phyloP scores from a whole-genome alignment of 352 stramenopile species.

The Phytopythium ostracodes region DNA sequence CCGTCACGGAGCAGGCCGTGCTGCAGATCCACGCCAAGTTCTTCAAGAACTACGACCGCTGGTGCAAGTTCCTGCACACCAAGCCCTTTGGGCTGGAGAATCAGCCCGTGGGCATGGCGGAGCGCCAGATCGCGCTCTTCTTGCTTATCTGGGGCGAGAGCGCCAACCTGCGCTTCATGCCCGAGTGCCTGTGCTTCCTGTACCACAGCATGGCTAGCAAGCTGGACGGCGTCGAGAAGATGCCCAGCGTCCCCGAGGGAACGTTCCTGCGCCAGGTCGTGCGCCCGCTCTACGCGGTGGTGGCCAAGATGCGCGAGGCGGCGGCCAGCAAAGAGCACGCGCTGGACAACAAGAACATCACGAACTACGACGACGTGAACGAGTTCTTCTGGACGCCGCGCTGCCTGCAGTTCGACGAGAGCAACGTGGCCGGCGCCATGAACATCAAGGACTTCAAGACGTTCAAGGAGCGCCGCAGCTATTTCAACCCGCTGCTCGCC shows the following conservation, averaged over 20 bases:
- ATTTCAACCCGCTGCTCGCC: conserved; percentile 72
- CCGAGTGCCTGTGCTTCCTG: conserved; percentile 86
- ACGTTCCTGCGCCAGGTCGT: conserved; percentile 73
- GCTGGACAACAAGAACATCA: conserved; percentile 83
- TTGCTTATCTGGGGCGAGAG: conserved; percentile 84
- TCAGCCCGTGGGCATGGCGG: conserved; percentile 22
- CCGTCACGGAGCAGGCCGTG: conserved; percentile 58
- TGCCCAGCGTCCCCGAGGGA: conserved; percentile 58
- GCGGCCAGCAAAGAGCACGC: conserved; percentile 12
- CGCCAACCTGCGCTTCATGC: conserved; percentile 86
- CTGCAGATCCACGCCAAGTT: conserved; percentile 91
- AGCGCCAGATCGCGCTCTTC: conserved; percentile 76
- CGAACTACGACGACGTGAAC: conserved; percentile 90
- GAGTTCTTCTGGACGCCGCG: conserved; percentile 85
- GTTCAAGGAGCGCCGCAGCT: conserved; percentile 82
- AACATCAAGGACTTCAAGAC: conserved; percentile 70
- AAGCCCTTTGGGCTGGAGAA: conserved; percentile 75
- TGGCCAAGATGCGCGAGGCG: conserved; percentile 33
- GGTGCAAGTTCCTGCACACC: conserved; percentile 92
- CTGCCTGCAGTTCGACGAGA: conserved; percentile 81
- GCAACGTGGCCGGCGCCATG: conserved; percentile 72
- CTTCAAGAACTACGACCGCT: conserved; percentile 92
- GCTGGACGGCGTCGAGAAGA: conserved; percentile 49
- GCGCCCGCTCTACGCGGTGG: conserved; percentile 70
- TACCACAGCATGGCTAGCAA: conserved; percentile 81